Percentiles rank a stretch among this genome's conserved stretches.
Conservation (phyloP, 2,329 filamentous ascomycete species). For the Ascocoryne sarcoides region DNA sequence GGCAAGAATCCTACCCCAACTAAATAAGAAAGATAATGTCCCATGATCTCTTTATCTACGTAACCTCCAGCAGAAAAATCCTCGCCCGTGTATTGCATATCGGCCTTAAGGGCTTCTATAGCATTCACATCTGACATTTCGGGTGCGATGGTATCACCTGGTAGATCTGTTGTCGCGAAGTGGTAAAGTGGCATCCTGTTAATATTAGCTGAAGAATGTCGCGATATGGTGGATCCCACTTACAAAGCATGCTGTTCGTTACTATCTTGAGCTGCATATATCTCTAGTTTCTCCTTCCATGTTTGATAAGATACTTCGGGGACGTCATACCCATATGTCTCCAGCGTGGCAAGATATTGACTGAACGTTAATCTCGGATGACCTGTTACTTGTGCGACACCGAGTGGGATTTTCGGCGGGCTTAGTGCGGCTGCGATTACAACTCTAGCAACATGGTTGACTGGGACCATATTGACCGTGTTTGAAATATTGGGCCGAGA, state of each 20-base stretch:
- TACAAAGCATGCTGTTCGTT: constrained; percentile 59
- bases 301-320: constrained; percentile 57
- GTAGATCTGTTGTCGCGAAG: constrained; percentile 61
- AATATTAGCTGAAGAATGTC: constrained; percentile 1
- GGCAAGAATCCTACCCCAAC: constrained; percentile 24
- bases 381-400: constrained; percentile 69
- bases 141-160: constrained; percentile 57
- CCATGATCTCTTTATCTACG: constrained; percentile 25
- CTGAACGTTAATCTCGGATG: constrained; percentile 73
- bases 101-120: constrained; percentile 51
- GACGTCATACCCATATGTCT: constrained; percentile 64
- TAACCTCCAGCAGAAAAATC: constrained; percentile 22
- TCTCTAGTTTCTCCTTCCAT: constrained; percentile 61
- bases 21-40: constrained; percentile 25
- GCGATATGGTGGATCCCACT: constrained; percentile 12
- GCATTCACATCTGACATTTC: constrained; percentile 65
- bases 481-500: constrained; percentile 71
- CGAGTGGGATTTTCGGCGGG: constrained; percentile 19
- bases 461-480: constrained; percentile 82
- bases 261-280: constrained; percentile 40
- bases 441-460: constrained; percentile 73
- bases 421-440: constrained; percentile 62
- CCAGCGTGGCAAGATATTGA: constrained; percentile 62
- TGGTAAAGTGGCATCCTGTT: constrained; percentile 56
- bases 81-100: constrained; percentile 34